These are phyloP conservation scores for Vicia faba DNA, from an alignment of 306 rosid genomes.

Conservation along the genomic window DNA sequence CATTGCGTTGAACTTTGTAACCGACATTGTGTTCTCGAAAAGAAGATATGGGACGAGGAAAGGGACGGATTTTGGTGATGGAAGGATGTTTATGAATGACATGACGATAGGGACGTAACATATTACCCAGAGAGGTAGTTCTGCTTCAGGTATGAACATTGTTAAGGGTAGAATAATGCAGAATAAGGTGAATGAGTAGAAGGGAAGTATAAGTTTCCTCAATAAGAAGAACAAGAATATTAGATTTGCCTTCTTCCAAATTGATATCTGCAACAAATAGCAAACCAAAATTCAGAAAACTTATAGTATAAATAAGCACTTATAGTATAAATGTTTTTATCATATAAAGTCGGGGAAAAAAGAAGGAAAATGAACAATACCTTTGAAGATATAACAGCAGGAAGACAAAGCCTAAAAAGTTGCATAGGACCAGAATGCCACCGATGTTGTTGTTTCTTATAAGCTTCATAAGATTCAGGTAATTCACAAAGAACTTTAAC, in stretches of 20 bases:
- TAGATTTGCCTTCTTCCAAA: slow-evolving; percentile 86
- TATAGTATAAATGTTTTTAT: background rate
- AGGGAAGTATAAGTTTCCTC: slow-evolving; percentile 94
- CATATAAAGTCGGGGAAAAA: background rate
- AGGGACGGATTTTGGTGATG: slow-evolving; percentile 94
- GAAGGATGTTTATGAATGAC: slow-evolving; percentile 94
- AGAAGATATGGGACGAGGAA: slow-evolving; percentile 90
- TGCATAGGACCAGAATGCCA: slow-evolving; percentile 99
- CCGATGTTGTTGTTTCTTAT: slow-evolving; percentile 96
- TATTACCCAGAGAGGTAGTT: slow-evolving; percentile 93
- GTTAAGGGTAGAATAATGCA: slow-evolving; percentile 91
- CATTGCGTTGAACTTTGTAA: slow-evolving; percentile 99
- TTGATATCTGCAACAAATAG: slow-evolving; percentile 66
- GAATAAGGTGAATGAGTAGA: slow-evolving; percentile 96
- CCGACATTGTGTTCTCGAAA: slow-evolving; percentile 99
- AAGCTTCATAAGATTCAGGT: slow-evolving; percentile 96
- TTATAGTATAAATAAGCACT: background rate
- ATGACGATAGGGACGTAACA: slow-evolving; percentile 86
- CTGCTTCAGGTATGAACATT: slow-evolving; percentile 97
- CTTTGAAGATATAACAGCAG: slow-evolving; percentile 82
- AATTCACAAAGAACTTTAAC: slow-evolving; percentile 89
- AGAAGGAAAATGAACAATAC: slow-evolving; percentile 32
- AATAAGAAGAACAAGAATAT: slow-evolving; percentile 87
- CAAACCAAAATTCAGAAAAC: background rate
- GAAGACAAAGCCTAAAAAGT: slow-evolving; percentile 88